Conservation (phyloP, 2,329 filamentous ascomycete genomes). For the Alternaria novae-zelandiae region DNA sequence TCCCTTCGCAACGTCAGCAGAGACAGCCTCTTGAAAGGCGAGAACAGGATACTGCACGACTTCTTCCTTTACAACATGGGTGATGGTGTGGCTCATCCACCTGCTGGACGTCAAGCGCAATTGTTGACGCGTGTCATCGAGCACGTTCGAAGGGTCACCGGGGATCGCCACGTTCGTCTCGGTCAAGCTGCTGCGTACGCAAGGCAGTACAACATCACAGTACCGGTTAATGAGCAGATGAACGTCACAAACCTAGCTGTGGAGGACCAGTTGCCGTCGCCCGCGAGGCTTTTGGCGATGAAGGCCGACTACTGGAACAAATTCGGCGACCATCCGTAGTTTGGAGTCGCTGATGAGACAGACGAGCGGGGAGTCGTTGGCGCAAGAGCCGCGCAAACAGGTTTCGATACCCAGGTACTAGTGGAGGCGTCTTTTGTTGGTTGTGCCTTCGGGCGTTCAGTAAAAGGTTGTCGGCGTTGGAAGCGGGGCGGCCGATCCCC, state of each 20-base stretch:
- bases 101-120: not conserved
- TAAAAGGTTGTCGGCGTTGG: not conserved
- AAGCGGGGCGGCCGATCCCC: not conserved
- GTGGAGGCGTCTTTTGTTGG: not conserved
- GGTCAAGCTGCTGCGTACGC: conserved; percentile 8
- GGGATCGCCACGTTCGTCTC: conserved; percentile 3
- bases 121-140: conserved; percentile 8
- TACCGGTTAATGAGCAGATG: not conserved
- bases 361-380: not conserved
- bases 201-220: not conserved
- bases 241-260: not conserved
- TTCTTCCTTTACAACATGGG: conserved; percentile 13
- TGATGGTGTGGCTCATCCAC: conserved; percentile 4
- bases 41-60: conserved; percentile 1
- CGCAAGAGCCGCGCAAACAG: not conserved
- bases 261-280: not conserved
- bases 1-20: not conserved
- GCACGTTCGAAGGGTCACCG: conserved; percentile 1
- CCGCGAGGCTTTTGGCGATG: not conserved
- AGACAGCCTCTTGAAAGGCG: not conserved
- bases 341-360: not conserved
- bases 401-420: not conserved
- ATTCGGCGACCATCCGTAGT: not conserved
- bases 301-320: not conserved
- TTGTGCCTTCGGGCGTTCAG: not conserved